Conservation (phyloP, 2,329 filamentous ascomycete genomes). For the Colletotrichum shisoi region DNA sequence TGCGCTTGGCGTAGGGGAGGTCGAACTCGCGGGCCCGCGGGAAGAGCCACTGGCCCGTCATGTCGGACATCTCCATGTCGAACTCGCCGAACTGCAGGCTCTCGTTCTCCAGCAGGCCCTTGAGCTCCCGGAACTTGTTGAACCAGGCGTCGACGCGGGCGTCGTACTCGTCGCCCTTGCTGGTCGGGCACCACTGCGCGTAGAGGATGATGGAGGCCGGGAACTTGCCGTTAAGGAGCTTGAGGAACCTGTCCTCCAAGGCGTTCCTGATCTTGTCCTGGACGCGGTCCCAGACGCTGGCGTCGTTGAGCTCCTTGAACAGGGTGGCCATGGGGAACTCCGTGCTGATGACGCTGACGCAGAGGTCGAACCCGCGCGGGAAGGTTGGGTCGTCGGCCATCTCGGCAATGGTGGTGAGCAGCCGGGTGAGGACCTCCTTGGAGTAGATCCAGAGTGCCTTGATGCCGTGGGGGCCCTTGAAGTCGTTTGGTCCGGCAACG, state of each 20-base stretch:
- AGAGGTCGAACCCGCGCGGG: slow-evolving; percentile 58
- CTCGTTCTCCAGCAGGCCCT: slow-evolving; percentile 44
- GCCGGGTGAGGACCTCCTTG: slow-evolving; percentile 48
- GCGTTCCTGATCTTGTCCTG: slow-evolving; percentile 49
- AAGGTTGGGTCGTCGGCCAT: slow-evolving; percentile 55
- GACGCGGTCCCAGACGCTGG: slow-evolving; percentile 25
- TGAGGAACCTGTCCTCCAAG: slow-evolving; percentile 50
- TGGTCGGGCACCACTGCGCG: slow-evolving; percentile 58
- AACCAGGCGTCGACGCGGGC: slow-evolving; percentile 50
- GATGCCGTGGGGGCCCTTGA: slow-evolving; percentile 51
- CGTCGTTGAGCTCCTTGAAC: slow-evolving; percentile 49
- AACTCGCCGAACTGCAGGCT: slow-evolving; percentile 46
- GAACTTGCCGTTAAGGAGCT: slow-evolving; percentile 49
- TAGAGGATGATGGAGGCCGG: slow-evolving; percentile 56
- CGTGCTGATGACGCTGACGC: slow-evolving; percentile 56
- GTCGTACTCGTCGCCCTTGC: slow-evolving; percentile 49
- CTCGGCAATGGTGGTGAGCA: slow-evolving; percentile 52
- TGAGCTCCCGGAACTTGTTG: slow-evolving; percentile 42
- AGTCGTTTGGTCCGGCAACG: slow-evolving; percentile 18
- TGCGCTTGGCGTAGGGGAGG: slow-evolving; percentile 58
- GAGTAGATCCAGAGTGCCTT: slow-evolving; percentile 55
- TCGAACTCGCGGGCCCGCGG: slow-evolving; percentile 56
- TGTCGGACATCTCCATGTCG: slow-evolving; percentile 54
- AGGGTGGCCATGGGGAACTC: slow-evolving; percentile 50
- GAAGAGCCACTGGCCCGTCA: slow-evolving; percentile 59